Evolutionary conservation across 257 asterid species (phyloP).

Genomic region (Solanum pennellii): DNA sequence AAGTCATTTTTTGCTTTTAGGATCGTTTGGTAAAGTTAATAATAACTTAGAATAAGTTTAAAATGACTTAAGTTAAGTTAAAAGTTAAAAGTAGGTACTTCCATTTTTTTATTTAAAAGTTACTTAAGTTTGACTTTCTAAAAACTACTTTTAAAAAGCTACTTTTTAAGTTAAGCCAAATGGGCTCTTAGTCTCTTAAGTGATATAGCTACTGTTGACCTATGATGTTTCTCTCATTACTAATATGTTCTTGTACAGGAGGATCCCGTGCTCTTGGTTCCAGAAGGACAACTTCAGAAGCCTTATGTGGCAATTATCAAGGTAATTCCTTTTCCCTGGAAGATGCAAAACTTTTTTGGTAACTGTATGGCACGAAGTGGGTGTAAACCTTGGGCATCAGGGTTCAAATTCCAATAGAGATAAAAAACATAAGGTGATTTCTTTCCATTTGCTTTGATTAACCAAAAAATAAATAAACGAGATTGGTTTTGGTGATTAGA

Average conservation of each 20-base stretch:
- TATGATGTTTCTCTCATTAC: background rate
- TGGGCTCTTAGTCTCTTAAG: background rate
- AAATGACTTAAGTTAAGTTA: background rate
- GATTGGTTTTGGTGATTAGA: background rate
- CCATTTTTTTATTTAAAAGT: background rate
- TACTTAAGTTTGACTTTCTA: background rate
- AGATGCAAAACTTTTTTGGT: background rate
- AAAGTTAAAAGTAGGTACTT: background rate
- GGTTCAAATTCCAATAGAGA: background rate
- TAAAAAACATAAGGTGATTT: background rate
- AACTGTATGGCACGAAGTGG: background rate
- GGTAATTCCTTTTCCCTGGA: constrained; percentile 28
- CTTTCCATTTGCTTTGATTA: background rate
- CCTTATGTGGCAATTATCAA: constrained; percentile 91
- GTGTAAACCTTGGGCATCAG: background rate
- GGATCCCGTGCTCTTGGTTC: constrained; percentile 81
- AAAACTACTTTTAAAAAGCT: background rate
- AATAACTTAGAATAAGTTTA: background rate
- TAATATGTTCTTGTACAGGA: constrained; percentile 34
- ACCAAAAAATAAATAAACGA: background rate
- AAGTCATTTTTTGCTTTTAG: background rate
- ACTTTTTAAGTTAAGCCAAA: background rate
- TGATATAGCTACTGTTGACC: background rate
- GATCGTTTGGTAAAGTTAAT: background rate
- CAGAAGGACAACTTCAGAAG: constrained; percentile 52